Evolutionary conservation across 169 alveolate genomes (phyloP), one percentile per base, ranked within the genome.

Genomic region (Toxoplasma gondii): DNA sequence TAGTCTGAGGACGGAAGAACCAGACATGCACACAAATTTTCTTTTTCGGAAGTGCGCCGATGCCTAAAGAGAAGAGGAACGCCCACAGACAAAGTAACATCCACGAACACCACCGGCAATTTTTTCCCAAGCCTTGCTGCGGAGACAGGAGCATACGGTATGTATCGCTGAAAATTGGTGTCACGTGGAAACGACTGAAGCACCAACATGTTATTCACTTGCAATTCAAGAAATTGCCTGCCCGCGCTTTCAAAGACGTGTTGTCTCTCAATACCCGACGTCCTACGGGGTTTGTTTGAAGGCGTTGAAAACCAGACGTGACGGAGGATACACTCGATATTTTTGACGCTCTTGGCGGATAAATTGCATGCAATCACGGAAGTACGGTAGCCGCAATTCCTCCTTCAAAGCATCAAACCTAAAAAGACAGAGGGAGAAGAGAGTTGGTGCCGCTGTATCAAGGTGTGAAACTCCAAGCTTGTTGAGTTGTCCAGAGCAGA

Each of bases 221-320:
- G 58, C 12, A 49, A 12, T 12, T 12, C 12, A 49, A 49, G 58
- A 49, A 49, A 49, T 12, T 49, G 58, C 4, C 58, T 49, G 58
- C 58, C 12, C 12, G 4, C 58, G 4, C 58, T 49, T 49, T 49
- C 58, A 49, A 49, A 12, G 58, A 49, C 58, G 12, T 12, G 22
- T 49, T 49, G 58, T 49, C 58, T 49, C 58, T 49, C 58, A 49
- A 49, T 49, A 49, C 4, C 38, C 43, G 69, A 64, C 31, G 45
- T 16, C 82, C 5, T 53, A 96, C 93, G 99, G 99, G 24, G 99
- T 98, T 49, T 94, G 88, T 43, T 93, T 90, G 93, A 98, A 98
- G 38, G 99, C 98, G 86, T 96, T 97, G 95, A 98, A 98, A 58
- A 98, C 97, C 94, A 97, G 93, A 45, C 95, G 95, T 67, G 94